Conservation (phyloP, 1,139 yeast species). For the Taphrina wiesneri region DNA sequence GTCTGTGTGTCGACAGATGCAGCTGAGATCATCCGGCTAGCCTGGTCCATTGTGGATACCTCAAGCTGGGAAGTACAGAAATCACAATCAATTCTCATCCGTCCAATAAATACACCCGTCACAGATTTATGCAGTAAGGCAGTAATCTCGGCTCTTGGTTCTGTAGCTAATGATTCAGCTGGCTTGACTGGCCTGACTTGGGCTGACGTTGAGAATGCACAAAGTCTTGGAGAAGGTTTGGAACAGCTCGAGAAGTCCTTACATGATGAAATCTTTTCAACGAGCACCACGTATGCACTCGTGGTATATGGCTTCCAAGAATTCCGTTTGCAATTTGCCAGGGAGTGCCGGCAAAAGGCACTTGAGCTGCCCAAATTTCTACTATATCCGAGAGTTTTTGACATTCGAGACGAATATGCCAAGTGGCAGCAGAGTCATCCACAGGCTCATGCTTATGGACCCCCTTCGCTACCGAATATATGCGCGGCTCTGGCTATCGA, state of each 20-base stretch:
- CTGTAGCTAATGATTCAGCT: neutral
- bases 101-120: conserved; percentile 68
- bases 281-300: conserved; percentile 61
- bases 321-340: conserved; percentile 70
- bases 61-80: conserved; percentile 45
- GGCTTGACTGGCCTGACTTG: conserved; percentile 56
- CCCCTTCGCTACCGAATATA: conserved; percentile 55
- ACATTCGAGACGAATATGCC: conserved; percentile 67
- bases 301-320: conserved; percentile 69
- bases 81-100: conserved; percentile 54
- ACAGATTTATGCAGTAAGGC: conserved; percentile 57
- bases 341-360: conserved; percentile 78
- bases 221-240: conserved; percentile 62
- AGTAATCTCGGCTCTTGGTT: neutral
- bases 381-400: conserved; percentile 75
- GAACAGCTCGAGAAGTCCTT: conserved; percentile 55
- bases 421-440: conserved; percentile 72
- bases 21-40: conserved; percentile 64
- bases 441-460: conserved; percentile 57
- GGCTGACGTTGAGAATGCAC: conserved; percentile 60
- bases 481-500: conserved; percentile 63
- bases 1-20: conserved; percentile 62
- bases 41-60: conserved; percentile 60
- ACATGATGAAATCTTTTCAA: conserved; percentile 51
- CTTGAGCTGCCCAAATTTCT: conserved; percentile 71